Percentiles rank a stretch among this genome's conserved stretches.
phyloP scores from a whole-genome alignment of 345 rosid genomes.

The Acer saccharum region DNA sequence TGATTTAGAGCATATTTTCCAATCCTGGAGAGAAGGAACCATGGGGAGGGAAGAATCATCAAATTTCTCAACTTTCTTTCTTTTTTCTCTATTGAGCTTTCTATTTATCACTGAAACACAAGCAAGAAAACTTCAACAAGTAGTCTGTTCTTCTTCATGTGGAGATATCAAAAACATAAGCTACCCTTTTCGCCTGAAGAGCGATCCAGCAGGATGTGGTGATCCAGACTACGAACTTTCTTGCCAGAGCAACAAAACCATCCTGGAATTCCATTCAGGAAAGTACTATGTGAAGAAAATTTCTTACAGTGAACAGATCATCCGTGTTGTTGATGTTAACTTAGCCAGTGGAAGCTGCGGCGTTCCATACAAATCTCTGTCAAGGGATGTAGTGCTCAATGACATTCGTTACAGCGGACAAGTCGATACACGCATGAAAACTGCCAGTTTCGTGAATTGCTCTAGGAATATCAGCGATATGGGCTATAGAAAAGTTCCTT shows the following conservation, averaged over 20 bases:
- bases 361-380: conserved; percentile 36
- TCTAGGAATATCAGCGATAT: conserved; percentile 20
- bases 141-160: conserved; percentile 37
- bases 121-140: conserved; percentile 24
- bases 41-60: conserved; percentile 12
- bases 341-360: conserved; percentile 33
- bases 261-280: conserved; percentile 29
- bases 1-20: neutral
- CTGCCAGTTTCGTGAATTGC: conserved; percentile 39
- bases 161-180: conserved; percentile 37
- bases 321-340: conserved; percentile 39
- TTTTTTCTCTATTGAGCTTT: conserved; percentile 14
- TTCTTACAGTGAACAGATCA: conserved; percentile 17
- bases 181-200: conserved; percentile 42
- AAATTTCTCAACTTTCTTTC: neutral
- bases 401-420: conserved; percentile 24
- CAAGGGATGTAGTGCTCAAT: conserved; percentile 8
- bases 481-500: conserved; percentile 29
- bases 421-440: neutral
- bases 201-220: conserved; percentile 38
- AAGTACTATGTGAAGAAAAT: conserved; percentile 34
- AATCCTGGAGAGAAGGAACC: neutral
- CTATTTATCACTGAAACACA: conserved; percentile 6
- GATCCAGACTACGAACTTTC: conserved; percentile 33
- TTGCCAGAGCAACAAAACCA: conserved; percentile 35